phyloP scores from a whole-genome alignment of 495 filamentous ascomycete species.

The Oidiodendron maius region DNA sequence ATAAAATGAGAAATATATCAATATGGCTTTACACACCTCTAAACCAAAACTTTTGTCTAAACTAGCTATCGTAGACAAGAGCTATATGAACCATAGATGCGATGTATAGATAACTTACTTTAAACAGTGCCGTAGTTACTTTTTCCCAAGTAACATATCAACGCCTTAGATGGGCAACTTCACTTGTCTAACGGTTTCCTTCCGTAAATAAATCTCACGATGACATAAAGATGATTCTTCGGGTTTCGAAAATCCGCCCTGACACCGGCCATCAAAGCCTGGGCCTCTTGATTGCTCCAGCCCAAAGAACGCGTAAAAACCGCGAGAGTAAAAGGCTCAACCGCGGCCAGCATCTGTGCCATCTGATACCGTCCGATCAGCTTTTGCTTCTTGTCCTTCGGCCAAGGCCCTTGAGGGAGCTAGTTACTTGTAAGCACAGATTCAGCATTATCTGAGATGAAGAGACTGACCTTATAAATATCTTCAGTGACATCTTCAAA shows the following conservation, averaged over 20 bases:
- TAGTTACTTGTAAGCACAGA: conserved; percentile 6
- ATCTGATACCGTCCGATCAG: conserved; percentile 39
- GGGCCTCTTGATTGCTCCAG: background rate
- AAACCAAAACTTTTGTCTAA: too few species aligned
- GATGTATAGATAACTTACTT: too few species aligned
- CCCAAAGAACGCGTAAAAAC: conserved; percentile 12
- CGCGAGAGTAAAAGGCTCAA: conserved; percentile 38
- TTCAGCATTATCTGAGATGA: background rate
- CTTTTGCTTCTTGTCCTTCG: conserved; percentile 32
- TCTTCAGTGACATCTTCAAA: conserved; percentile 45
- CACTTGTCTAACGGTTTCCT: too few species aligned
- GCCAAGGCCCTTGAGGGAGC: conserved; percentile 36
- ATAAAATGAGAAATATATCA: too few species aligned
- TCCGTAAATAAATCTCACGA: background rate
- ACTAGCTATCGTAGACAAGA: too few species aligned
- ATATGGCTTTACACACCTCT: too few species aligned
- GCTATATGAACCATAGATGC: too few species aligned
- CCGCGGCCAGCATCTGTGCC: conserved; percentile 40
- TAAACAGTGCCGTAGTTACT: too few species aligned
- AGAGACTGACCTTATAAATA: conserved; percentile 18
- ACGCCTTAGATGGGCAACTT: too few species aligned
- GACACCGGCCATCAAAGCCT: background rate
- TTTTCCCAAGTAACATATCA: too few species aligned
- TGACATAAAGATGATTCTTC: background rate
- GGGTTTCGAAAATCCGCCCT: background rate